Evolutionary conservation across 495 filamentous ascomycete species (phyloP).

Genomic region (Tetracladium marchalianum): DNA sequence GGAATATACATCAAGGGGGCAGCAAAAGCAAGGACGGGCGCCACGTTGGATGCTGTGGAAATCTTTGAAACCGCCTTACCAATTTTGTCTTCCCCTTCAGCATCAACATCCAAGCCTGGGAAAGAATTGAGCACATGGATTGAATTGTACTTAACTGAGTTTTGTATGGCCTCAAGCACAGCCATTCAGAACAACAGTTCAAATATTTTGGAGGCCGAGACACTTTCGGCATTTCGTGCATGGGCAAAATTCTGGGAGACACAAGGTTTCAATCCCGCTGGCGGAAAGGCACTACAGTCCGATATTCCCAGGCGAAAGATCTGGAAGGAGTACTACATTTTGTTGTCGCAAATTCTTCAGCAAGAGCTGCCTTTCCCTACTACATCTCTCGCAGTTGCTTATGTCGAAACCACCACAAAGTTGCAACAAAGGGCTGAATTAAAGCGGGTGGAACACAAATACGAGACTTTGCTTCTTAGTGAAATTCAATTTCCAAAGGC

Average conservation of each 20-base stretch:
- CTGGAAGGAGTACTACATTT: constrained; percentile 74
- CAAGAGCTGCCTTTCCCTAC: constrained; percentile 39
- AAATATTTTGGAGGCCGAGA: constrained; percentile 33
- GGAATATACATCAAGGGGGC: constrained; percentile 65
- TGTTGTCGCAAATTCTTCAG: constrained; percentile 56
- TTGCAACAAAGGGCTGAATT: constrained; percentile 62
- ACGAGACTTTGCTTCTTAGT: constrained; percentile 60
- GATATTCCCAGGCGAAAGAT: constrained; percentile 45
- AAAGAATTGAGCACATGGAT: constrained; percentile 63
- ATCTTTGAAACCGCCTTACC: constrained; percentile 54
- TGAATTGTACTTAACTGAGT: constrained; percentile 62
- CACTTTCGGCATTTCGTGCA: constrained; percentile 47
- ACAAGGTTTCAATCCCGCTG: constrained; percentile 30
- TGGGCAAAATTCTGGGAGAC: constrained; percentile 50
- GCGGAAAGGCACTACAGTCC: constrained; percentile 10
- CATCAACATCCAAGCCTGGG: constrained; percentile 32
- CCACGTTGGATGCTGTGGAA: constrained; percentile 45
- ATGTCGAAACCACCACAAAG: constrained; percentile 39
- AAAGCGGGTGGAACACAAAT: constrained; percentile 61
- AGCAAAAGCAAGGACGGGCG: constrained; percentile 48
- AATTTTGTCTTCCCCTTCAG: constrained; percentile 40
- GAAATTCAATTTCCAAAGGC: constrained; percentile 79
- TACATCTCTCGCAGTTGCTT: constrained; percentile 25
- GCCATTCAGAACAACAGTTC: constrained; percentile 34
- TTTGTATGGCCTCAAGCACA: constrained; percentile 54